These are phyloP conservation scores for Venturia oleaginea DNA, from an alignment of 2,329 filamentous ascomycete species.

Conservation along the genomic window DNA sequence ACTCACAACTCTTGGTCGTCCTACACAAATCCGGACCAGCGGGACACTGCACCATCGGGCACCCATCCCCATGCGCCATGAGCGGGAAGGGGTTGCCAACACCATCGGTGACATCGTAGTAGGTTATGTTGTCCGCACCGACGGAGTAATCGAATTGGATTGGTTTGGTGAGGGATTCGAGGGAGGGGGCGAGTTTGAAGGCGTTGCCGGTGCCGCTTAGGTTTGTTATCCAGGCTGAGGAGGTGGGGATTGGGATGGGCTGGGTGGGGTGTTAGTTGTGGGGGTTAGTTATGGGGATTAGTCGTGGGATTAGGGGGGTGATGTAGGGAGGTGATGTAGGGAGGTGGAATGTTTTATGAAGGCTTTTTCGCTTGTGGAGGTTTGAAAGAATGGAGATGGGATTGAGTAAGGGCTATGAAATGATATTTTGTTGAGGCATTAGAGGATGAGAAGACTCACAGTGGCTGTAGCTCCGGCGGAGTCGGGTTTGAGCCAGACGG, in stretches of 20 bases:
- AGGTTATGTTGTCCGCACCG: neutral
- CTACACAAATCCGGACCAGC: neutral
- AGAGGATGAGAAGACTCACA: neutral
- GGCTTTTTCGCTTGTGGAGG: neutral
- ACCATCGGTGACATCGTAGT: conserved; percentile 1
- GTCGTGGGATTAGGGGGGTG: neutral
- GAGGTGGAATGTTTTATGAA: too few relatives aligned
- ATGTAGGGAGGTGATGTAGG: neutral
- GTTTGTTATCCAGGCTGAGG: neutral
- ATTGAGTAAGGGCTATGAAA: neutral
- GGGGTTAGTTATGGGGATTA: neutral
- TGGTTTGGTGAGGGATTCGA: neutral
- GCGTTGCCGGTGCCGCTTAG: neutral
- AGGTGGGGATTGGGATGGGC: neutral
- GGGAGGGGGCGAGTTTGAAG: neutral
- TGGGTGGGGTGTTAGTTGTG: neutral
- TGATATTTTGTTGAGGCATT: neutral
- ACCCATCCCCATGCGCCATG: neutral
- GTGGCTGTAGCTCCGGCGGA: neutral
- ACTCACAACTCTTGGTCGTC: neutral
- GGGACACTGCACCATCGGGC: neutral
- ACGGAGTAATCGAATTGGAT: conserved; percentile 6
- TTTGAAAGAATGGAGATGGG: neutral
- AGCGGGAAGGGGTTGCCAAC: neutral
- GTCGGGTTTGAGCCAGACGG: conserved; percentile 2